A percentile compares a stretch with the other conserved stretches of the same genome.
These are phyloP conservation scores for Nemophila menziesii DNA, from an alignment of 257 asterid species.

Conservation along the genomic window DNA sequence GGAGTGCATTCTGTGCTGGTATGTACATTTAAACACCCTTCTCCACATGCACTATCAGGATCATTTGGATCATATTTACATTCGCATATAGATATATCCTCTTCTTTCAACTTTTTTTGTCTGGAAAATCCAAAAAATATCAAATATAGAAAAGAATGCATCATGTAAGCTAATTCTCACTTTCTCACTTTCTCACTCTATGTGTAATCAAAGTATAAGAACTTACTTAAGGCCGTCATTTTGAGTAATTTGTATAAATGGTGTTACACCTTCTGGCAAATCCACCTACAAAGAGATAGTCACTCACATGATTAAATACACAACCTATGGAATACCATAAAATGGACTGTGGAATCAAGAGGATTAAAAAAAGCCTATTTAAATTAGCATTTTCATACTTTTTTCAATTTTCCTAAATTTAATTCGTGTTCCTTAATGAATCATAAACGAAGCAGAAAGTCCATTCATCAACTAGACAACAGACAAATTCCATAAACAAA, in stretches of 20 bases:
- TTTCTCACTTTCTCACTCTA: slow-evolving; percentile 4
- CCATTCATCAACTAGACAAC: too few species aligned
- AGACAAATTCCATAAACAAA: too few species aligned
- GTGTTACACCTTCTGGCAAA: slow-evolving; percentile 2
- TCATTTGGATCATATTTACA: slow-evolving; percentile 51
- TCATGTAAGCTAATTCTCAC: neutral
- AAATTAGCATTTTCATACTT: neutral
- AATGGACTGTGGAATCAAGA: neutral
- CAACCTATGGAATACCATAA: neutral
- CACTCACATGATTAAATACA: neutral
- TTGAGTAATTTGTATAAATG: slow-evolving; percentile 1
- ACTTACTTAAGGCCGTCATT: slow-evolving; percentile 4
- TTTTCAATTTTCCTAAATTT: neutral
- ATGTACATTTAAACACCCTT: slow-evolving; percentile 71
- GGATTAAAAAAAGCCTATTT: neutral
- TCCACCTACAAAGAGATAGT: slow-evolving; percentile 2
- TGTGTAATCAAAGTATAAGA: neutral
- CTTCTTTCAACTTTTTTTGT: slow-evolving; percentile 52
- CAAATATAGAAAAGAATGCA: neutral
- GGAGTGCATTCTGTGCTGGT: slow-evolving; percentile 93
- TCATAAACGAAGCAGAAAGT: too few species aligned
- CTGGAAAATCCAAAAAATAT: slow-evolving; percentile 21
- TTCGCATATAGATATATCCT: slow-evolving; percentile 69
- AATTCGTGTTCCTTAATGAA: too few species aligned
- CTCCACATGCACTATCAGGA: slow-evolving; percentile 87